Evolutionary conservation across 2,329 filamentous ascomycete species (phyloP).

Genomic region (Bimuria novae-zelandiae): DNA sequence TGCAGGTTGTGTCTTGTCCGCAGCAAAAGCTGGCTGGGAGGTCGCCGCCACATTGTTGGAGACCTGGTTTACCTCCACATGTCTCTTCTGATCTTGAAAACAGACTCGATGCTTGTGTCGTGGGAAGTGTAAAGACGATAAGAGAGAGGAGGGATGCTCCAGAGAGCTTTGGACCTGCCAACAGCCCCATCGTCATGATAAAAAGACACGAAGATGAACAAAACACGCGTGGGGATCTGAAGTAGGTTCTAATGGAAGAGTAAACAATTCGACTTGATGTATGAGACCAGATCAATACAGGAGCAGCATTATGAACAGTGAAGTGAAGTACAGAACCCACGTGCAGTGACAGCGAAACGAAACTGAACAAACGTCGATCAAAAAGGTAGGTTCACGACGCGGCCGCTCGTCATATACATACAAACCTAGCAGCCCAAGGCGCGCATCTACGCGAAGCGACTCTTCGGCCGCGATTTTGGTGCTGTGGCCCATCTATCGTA

Average conservation of each 20-base stretch:
- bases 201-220: slow-evolving; percentile 5
- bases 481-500: background rate
- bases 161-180: slow-evolving; percentile 36
- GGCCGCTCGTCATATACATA: slow-evolving; percentile 15
- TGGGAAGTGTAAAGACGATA: slow-evolving; percentile 29
- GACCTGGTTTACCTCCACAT: slow-evolving; percentile 56
- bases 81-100: slow-evolving; percentile 41
- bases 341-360: slow-evolving; percentile 6
- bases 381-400: slow-evolving; percentile 5
- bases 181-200: slow-evolving; percentile 33
- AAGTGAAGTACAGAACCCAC: background rate
- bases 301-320: slow-evolving; percentile 3
- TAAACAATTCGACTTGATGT: slow-evolving; percentile 9
- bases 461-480: background rate
- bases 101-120: slow-evolving; percentile 34
- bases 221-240: slow-evolving; percentile 2
- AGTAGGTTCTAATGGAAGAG: background rate
- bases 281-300: slow-evolving; percentile 7
- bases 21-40: slow-evolving; percentile 73
- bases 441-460: slow-evolving; percentile 1
- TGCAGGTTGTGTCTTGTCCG: slow-evolving; percentile 58
- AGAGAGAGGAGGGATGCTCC: slow-evolving; percentile 41
- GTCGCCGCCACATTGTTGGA: slow-evolving; percentile 58
- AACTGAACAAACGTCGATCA: slow-evolving; percentile 3
- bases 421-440: background rate